A percentile compares a stretch with the other conserved stretches of the same genome.
These are phyloP conservation scores for Termitomyces sp. DNA, from an alignment of 768 basidiomycete species.

Conservation along the genomic window DNA sequence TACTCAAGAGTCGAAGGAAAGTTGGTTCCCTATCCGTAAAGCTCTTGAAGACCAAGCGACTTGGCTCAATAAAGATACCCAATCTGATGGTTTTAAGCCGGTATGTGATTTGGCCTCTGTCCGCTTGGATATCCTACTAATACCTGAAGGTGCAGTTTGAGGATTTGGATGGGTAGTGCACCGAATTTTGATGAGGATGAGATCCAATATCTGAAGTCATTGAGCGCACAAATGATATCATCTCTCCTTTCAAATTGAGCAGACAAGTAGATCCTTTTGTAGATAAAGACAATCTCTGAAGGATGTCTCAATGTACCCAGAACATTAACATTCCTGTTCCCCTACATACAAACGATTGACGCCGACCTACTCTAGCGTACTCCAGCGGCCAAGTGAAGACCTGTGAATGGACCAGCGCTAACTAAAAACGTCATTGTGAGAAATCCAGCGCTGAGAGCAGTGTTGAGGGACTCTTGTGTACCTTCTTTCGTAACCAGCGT, in stretches of 20 bases:
- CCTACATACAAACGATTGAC: background rate
- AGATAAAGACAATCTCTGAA: too few species aligned
- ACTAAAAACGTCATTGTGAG: background rate
- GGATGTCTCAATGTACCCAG: too few species aligned
- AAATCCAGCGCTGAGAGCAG: too few species aligned
- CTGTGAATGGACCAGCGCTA: constrained; percentile 15
- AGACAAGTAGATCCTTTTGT: too few species aligned
- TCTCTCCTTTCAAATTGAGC: too few species aligned
- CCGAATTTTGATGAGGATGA: too few species aligned
- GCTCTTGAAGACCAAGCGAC: background rate
- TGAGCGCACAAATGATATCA: too few species aligned
- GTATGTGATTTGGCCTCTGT: background rate
- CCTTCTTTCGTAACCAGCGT: constrained; percentile 3
- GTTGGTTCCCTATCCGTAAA: background rate
- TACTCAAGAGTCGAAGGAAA: background rate
- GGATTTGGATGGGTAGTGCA: too few species aligned
- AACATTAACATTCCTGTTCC: too few species aligned
- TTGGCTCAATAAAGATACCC: background rate
- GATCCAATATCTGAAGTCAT: too few species aligned
- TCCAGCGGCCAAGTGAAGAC: constrained; percentile 16
- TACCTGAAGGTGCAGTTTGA: background rate
- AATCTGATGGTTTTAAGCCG: background rate
- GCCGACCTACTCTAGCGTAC: constrained; percentile 11
- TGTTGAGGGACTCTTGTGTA: background rate
- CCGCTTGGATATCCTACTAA: background rate